These are phyloP conservation scores for Lecanoromycetidae sp. DNA, from an alignment of 2,329 filamentous ascomycete genomes.

Conservation along the genomic window DNA sequence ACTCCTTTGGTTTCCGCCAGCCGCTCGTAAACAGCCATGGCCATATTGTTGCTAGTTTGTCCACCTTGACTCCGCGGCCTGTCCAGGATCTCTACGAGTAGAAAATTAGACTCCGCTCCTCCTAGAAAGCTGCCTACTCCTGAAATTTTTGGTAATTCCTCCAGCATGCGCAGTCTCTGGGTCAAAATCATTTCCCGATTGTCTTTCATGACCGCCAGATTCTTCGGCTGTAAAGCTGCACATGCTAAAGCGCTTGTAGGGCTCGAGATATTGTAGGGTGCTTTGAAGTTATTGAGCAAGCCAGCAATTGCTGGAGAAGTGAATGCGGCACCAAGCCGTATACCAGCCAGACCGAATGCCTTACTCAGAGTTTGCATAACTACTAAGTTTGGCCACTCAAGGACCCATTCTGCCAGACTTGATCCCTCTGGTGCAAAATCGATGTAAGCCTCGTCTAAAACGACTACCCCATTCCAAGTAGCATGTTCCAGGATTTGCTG, in stretches of 20 bases:
- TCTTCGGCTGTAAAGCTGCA: conserved; percentile 54
- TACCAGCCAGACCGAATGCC: conserved; percentile 89
- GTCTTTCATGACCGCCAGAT: conserved; percentile 58
- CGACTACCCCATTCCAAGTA: conserved; percentile 87
- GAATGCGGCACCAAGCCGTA: conserved; percentile 80
- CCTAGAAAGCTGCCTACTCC: conserved; percentile 74
- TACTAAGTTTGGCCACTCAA: conserved; percentile 86
- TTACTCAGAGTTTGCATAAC: conserved; percentile 99
- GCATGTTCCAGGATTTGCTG: conserved; percentile 65
- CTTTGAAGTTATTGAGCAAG: conserved; percentile 84
- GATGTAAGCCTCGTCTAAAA: conserved; percentile 92
- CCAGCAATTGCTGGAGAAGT: conserved; percentile 59
- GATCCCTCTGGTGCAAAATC: conserved; percentile 74
- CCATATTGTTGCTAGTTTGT: conserved; percentile 64
- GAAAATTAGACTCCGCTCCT: conserved; percentile 72
- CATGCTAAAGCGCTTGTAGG: conserved; percentile 72
- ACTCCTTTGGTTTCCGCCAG: conserved; percentile 80
- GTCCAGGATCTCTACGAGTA: conserved; percentile 80
- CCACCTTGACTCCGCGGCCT: conserved; percentile 42
- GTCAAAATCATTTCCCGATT: conserved; percentile 58
- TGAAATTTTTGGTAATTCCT: conserved; percentile 58
- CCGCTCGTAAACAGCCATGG: conserved; percentile 67
- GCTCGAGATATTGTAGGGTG: conserved; percentile 88
- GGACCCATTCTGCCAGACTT: conserved; percentile 81
- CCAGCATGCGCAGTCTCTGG: conserved; percentile 66